Evolutionary conservation across 495 filamentous ascomycete genomes (phyloP), one percentile per base, ranked within the genome.

Genomic region (Lasiosphaeris hirsuta): DNA sequence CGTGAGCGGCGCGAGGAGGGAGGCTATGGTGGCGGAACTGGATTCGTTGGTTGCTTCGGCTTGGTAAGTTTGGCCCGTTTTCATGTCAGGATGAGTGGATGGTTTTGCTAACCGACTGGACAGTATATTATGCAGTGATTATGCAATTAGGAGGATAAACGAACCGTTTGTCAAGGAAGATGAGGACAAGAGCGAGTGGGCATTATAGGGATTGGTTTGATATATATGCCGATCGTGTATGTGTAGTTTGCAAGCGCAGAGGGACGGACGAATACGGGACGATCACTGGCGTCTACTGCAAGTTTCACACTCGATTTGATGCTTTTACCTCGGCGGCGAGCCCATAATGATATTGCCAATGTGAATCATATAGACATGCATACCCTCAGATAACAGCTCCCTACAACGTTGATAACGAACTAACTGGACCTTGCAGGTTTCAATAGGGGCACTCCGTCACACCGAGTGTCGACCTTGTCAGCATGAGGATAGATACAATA

Each of bases 61-160:
- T 62, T 75, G 74, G 77, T 80, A 61, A 72, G 77, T 77, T 47
- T 14, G 10, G 30, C n/a, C n/a, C 11, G 10, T 0, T 47, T 37
- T 23, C 11, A 33, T 55, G 34, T 33, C 11, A 5, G 43, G 10
- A 19, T 5, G 23, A 18, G 33, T 1, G 41, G 17, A 9, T 33
- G 30, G 11, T 4, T 30, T 30, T 46, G 34, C 45, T 59, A 44
- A 61, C 15, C 23, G 30, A 34, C 19, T 17, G 2, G 54, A 62
- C 61, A 89, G 87, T 78, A 89, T 96, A 43, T 72, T 97, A 37
- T 98, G 94, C 65, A 90, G 90, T 64, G 94, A 97, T 63, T 88
- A 91, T 74, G 94, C 92, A 2, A 92, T 98, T 62, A 92, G 89
- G 75, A 78, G 86, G 57, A 91, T 98, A 39, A 90, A 96, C 60